A percentile compares a stretch with the other conserved stretches of the same genome.
Evolutionary conservation across 805 yeast species (phyloP).

Genomic region (Candida anglica): DNA sequence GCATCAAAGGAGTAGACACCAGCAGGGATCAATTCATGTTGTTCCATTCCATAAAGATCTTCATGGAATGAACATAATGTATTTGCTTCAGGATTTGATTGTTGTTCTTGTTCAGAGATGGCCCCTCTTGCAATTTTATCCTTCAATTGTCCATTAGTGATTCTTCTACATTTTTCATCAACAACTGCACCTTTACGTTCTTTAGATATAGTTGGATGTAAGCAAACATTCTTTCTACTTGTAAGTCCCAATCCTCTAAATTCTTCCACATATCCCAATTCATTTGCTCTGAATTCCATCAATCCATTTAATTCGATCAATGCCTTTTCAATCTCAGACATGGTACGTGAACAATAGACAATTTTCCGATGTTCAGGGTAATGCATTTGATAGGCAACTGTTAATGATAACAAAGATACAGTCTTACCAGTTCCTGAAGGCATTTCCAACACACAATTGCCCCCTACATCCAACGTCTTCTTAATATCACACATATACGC

Average conservation of each 20-base stretch:
- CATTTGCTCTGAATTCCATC: conserved; percentile 82
- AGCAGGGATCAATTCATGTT: conserved; percentile 80
- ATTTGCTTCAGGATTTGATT: conserved; percentile 30
- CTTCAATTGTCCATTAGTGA: conserved; percentile 88
- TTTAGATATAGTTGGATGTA: conserved; percentile 82
- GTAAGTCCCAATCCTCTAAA: conserved; percentile 93
- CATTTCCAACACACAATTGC: conserved; percentile 95
- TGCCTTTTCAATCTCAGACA: conserved; percentile 98
- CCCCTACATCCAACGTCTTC: conserved; percentile 91
- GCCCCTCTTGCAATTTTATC: conserved; percentile 48
- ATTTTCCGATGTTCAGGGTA: conserved; percentile 93
- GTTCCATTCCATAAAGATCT: conserved; percentile 79
- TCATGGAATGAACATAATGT: conserved; percentile 85
- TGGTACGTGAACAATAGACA: conserved; percentile 97
- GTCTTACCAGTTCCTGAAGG: conserved; percentile 99
- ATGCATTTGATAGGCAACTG: conserved; percentile 93
- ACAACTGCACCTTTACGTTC: conserved; percentile 90
- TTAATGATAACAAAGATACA: conserved; percentile 81
- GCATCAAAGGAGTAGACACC: conserved; percentile 96
- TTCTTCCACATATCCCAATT: conserved; percentile 82
- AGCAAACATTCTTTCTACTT: conserved; percentile 88
- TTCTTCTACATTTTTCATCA: conserved; percentile 92
- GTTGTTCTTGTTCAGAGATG: conserved; percentile 52
- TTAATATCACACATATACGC: conserved; percentile 96
- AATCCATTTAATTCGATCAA: conserved; percentile 82